phyloP scores from a whole-genome alignment of 768 basidiomycete genomes.

The Trametes gibbosa region DNA sequence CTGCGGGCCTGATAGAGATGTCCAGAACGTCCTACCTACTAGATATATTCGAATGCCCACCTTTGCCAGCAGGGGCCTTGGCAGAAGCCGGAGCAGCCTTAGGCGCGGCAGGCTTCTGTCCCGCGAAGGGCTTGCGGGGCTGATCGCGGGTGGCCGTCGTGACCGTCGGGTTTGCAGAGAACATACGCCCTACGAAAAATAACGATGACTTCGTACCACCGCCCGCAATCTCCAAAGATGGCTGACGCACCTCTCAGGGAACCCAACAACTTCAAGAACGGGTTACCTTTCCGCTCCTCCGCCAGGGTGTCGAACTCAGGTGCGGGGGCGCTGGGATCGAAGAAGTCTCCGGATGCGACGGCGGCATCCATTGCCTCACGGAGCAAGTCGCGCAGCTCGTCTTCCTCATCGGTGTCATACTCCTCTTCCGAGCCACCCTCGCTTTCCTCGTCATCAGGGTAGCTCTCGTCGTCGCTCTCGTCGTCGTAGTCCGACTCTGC shows the following conservation, averaged over 20 bases:
- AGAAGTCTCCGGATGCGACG: constrained; percentile 53
- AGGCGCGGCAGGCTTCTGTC: constrained; percentile 9
- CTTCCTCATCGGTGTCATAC: constrained; percentile 70
- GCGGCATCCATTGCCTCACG: constrained; percentile 75
- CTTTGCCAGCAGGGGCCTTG: not conserved
- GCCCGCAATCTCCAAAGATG: not conserved
- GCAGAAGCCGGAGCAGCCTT: not conserved
- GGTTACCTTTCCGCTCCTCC: constrained; percentile 64
- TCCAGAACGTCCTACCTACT: no score
- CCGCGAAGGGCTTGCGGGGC: constrained; percentile 27
- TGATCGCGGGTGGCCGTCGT: constrained; percentile 36
- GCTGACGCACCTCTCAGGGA: constrained; percentile 59
- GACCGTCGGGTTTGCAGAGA: constrained; percentile 45
- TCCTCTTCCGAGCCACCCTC: constrained; percentile 39
- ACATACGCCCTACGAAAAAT: constrained; percentile 70
- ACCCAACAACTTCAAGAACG: constrained; percentile 74
- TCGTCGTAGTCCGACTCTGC: constrained; percentile 39
- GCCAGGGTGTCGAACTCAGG: constrained; percentile 38
- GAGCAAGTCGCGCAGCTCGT: constrained; percentile 55
- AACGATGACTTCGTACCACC: not conserved
- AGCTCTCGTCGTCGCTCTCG: constrained; percentile 35
- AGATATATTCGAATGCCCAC: not conserved
- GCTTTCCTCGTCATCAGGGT: constrained; percentile 35
- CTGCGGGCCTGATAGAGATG: constrained; percentile 2
- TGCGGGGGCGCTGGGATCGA: constrained; percentile 43